Percentiles rank a stretch among this genome's conserved stretches.
Evolutionary conservation across 192 early-diverging fungal genomes (phyloP).

Genomic region (Linnemannia schmuckeri): DNA sequence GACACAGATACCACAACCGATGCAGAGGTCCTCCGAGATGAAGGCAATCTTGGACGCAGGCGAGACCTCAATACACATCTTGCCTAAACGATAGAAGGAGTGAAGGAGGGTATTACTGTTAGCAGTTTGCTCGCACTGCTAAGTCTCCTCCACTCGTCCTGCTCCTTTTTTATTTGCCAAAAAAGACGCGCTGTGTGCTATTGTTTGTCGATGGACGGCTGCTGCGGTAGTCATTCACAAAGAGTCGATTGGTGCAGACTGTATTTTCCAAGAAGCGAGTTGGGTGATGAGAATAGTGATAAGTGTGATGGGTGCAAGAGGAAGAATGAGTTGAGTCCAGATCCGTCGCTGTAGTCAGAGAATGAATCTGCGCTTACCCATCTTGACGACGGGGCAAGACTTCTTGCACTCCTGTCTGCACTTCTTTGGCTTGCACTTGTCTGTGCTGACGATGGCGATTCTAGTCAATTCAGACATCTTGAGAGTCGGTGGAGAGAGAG

Average conservation of each 20-base stretch:
- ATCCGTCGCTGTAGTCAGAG: background rate
- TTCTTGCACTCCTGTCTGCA: constrained; percentile 99
- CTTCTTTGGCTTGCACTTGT: constrained; percentile 99
- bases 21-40: constrained; percentile 96
- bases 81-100: constrained; percentile 66
- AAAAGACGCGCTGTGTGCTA: background rate
- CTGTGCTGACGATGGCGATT: constrained; percentile 93
- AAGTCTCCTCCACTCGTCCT: background rate
- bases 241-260: background rate
- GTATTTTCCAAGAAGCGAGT: background rate
- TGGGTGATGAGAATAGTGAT: no score
- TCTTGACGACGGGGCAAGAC: constrained; percentile 94
- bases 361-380: constrained; percentile 77
- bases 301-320: background rate
- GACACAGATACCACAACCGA: constrained; percentile 98
- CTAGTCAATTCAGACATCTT: constrained; percentile 89
- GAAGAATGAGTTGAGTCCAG: background rate
- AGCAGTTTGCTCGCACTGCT: background rate
- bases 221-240: background rate
- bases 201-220: background rate
- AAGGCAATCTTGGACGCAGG: constrained; percentile 89
- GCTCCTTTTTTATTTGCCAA: background rate
- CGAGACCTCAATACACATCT: constrained; percentile 94
- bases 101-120: background rate
- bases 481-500: background rate